Base-by-base conservation (phyloP, 2,329 filamentous ascomycete species). In the Akanthomyces muscarius region DNA sequence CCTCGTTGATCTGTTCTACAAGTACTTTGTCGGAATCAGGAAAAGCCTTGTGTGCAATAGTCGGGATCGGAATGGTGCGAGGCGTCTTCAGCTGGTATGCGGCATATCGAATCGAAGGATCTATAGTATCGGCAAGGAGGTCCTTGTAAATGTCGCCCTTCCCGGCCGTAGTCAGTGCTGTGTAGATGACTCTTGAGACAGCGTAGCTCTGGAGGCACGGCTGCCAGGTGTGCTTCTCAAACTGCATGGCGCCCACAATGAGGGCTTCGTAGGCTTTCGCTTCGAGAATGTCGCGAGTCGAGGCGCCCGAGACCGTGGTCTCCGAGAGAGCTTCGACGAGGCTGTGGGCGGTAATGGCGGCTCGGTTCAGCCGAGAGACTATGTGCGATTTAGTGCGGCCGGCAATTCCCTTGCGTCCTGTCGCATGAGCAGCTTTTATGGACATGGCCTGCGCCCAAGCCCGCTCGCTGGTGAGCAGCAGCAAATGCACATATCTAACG, bases 361-460 rank as follows among this genome's bases (percentile, higher is more conserved):
- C 92, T 77, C 97, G 97, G 70, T 87, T 84, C 47, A 98, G 81
- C 60, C 93, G 87, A 16, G 93, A 96, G 63, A 96, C 86, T 45
- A 98, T 95, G 75, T 99, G 94, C 60, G 89, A 89, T 71, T 92
- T 88, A 21, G 91, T 89, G 59, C 89, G 86, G 65, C 92, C 89
- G 33, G 88, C 85, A 66, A 97, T 89, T 55, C 88, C 89, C 74
- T 91, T 90, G 65, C 88, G 87, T 69, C 95, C 91, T 69, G 90
- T 84, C 45, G 90, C 86, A 73, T 96, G 91, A 23, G 86, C 81
- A 4, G 91, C 85, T 77, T 96, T 97, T 83, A 97, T 92, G 73
- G 90, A 87, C 92, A 98, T 96, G 63, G 93, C 94, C 75, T 97
- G 89, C 44, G 95, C 94, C 91, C 92, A 98, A 58, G 93, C 91